Evolutionary conservation across 2,329 filamentous ascomycete species (phyloP), one percentile per base, ranked within the genome.

Genomic region (Cladobotryum protrusum): DNA sequence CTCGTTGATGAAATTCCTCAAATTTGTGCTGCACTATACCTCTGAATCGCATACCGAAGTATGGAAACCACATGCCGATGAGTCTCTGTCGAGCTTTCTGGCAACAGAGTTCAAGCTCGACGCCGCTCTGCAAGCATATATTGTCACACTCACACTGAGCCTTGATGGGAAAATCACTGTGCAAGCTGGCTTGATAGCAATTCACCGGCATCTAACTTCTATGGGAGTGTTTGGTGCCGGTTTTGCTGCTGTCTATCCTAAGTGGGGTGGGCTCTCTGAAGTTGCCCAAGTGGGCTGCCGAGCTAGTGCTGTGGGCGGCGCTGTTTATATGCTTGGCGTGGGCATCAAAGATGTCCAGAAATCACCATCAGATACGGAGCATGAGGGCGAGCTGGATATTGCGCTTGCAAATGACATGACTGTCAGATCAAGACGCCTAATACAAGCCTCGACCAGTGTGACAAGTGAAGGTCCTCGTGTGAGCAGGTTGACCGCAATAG

Each of bases 181-280:
- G 29, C 64, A 62, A 46, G 82, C 82, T 60, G 89, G 89, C 0
- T 69, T 97, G 19, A 77, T 81, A 2, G 77, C 82, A 20, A 87
- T 97, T 50, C 78, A 86, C 57, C 82, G 85, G 41, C 91, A 99
- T 67, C 72, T 97, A 45, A 79, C 81, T 13, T 96, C 92, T 0
- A 91, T 95, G 68, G 91, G 92, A 7, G 72, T 88, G 4, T 92
- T 96, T 59, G 92, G 92, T 0, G 80, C 87, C 43, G 90, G 92
- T 9, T 97, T 97, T 64, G 88, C 88, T 46, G 88, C 89, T 43
- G 82, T 99, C 12, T 81, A 95, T 57, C 86, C 91, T 18, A 96
- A 96, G 74, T 99, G 90, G 85, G 92, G 92, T 43, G 90, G 92
- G 24, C 76, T 87, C 43, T 86, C 89, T 32, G 92, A 99, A 68